Base-by-base conservation (phyloP, 2,329 filamentous ascomycete genomes). In the Aspergillus persii region DNA sequence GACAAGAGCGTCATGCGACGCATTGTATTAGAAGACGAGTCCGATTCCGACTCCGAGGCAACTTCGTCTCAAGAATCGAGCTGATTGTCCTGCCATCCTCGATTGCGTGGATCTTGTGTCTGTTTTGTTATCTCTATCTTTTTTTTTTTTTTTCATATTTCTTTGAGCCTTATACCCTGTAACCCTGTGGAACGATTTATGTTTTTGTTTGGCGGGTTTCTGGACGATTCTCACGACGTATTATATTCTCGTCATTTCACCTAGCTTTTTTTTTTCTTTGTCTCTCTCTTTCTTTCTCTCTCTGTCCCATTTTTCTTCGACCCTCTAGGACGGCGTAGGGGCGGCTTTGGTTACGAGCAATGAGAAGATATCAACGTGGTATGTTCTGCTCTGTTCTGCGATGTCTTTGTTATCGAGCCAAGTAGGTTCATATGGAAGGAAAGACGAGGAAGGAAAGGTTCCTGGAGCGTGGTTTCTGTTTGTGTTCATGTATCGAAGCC, bases 1-100 rank as follows among this genome's bases (percentile, higher is more conserved):
- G 94, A 98, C 70, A 95, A 94, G 76, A 88, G 86, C 60, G 91
- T 98, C 48, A 83, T 98, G 76, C 83, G 92, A 63, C 86, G 86
- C 64, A 90, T 97, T 61, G 90, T 99, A 11, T 87, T 96, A 59
- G 88, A 90, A 54, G 89, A 91, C 67, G 89, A 90, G 23, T 78
- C 78, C 11, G 75, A 76, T 41, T 58, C 61, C 5, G 72, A 75
- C 36, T 74, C 70, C 1, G 74, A 74, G 31, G 67, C 66, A 1
- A 68, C 67, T 30, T 73, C 68, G 3, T 74, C 69, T 26, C 59
- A 67, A 58, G 66, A 58, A 41, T 67, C 66, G n/a, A 58, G 53
- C 29, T 68, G 59, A 61, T 39, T 33, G 50, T 12, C 44, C 27
- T 57, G 29, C 44, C 15, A 8, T n/a, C 36, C 36, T 41, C 36